Conservation (phyloP, 106 monocot species). For the Hemerocallis citrina region DNA sequence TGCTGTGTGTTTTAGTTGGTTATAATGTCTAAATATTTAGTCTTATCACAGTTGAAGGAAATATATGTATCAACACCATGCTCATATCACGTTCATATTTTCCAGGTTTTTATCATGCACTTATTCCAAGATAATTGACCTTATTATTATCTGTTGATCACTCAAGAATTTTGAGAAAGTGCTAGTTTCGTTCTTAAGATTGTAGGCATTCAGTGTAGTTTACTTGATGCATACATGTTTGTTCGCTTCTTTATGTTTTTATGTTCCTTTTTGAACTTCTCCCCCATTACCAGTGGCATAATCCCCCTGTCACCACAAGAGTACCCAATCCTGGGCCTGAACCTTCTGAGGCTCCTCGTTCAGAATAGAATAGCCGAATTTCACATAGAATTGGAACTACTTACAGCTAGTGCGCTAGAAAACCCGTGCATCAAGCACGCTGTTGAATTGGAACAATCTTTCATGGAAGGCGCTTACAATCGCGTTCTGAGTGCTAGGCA, state of each 20-base stretch:
- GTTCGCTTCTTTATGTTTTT: no score
- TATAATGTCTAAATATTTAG: no score
- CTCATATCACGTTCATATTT: no score
- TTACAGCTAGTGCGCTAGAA: slow-evolving; percentile 56
- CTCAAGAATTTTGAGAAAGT: no score
- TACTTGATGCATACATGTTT: no score
- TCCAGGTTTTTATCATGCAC: no score
- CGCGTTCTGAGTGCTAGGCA: slow-evolving; percentile 77
- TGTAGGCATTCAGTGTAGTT: no score
- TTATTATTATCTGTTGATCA: no score
- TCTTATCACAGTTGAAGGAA: no score
- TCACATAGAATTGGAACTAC: slow-evolving; percentile 84
- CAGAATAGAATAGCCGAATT: slow-evolving; percentile 95
- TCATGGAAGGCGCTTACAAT: slow-evolving; percentile 96
- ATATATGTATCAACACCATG: no score
- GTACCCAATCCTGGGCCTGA: slow-evolving; percentile 85
- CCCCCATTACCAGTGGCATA: slow-evolving; percentile 30
- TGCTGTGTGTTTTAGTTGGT: no score
- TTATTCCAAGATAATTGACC: not conserved
- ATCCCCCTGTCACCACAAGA: slow-evolving; percentile 70
- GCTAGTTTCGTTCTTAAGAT: no score
- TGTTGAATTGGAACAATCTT: slow-evolving; percentile 84
- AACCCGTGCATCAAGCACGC: slow-evolving; percentile 92
- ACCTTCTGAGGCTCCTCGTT: slow-evolving; percentile 83
- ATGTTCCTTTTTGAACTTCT: slow-evolving; percentile 4